A percentile compares a stretch with the other conserved stretches of the same genome.
Evolutionary conservation across 176 grass and related monocot species (phyloP).

Genomic region (Secale cereale): DNA sequence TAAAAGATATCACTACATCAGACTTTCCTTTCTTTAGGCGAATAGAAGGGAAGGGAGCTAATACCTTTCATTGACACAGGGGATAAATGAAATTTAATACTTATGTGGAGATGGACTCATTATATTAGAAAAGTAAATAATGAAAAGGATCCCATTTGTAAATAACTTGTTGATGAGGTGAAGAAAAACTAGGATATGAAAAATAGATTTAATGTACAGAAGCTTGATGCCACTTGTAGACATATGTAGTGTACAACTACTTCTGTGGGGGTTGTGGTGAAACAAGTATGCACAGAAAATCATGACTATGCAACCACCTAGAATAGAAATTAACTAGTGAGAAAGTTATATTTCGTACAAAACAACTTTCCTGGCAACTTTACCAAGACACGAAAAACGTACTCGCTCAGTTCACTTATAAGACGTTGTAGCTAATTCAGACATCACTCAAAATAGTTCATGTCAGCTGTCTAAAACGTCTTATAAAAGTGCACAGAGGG

Average conservation of each 20-base stretch:
- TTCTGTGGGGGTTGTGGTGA: too few relatives aligned
- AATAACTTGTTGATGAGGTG: not conserved
- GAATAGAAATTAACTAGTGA: too few relatives aligned
- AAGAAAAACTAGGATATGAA: not conserved
- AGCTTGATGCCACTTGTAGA: not conserved
- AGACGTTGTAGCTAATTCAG: too few relatives aligned
- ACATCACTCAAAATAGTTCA: too few relatives aligned
- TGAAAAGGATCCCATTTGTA: not conserved
- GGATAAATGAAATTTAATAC: not conserved
- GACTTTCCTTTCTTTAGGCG: not conserved
- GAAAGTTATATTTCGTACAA: too few relatives aligned
- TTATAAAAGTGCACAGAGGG: too few relatives aligned
- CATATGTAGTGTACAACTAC: not conserved
- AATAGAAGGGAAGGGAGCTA: not conserved
- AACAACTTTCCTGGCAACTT: too few relatives aligned
- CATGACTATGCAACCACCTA: too few relatives aligned
- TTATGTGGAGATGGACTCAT: not conserved
- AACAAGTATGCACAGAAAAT: too few relatives aligned
- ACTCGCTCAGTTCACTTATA: too few relatives aligned
- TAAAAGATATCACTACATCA: conserved; percentile 15
- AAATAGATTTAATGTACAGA: not conserved
- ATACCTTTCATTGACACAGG: not conserved
- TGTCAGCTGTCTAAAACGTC: too few relatives aligned
- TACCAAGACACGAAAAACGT: too few relatives aligned
- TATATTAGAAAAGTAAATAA: not conserved